A percentile compares a stretch with the other conserved stretches of the same genome.
Evolutionary conservation across 2,329 filamentous ascomycete genomes (phyloP).

Genomic region (Trichoderma breve): DNA sequence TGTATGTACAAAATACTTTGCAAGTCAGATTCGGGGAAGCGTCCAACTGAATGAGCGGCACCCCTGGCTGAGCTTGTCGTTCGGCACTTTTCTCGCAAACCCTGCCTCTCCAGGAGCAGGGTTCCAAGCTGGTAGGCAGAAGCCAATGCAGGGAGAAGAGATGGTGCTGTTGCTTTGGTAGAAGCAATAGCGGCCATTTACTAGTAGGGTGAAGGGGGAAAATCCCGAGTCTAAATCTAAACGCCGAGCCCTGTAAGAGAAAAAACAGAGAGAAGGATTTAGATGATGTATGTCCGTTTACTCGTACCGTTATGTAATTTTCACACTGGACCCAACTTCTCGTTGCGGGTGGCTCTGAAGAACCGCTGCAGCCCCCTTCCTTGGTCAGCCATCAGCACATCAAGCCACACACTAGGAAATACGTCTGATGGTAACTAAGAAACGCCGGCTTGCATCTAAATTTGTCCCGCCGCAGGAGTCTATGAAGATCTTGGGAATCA

Average conservation of each 20-base stretch:
- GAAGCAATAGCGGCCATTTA: not conserved
- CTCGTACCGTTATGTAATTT: not conserved
- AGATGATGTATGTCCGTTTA: not conserved
- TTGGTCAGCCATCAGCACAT: not conserved
- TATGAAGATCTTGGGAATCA: not conserved
- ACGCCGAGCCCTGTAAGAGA: not conserved
- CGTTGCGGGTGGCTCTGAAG: not conserved
- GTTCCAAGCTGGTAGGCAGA: not conserved
- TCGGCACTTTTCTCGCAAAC: conserved; percentile 9
- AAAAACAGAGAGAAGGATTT: not conserved
- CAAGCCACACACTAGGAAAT: not conserved
- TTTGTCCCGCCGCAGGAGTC: not conserved
- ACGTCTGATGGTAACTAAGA: not conserved
- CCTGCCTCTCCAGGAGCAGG: not conserved
- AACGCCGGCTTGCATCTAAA: not conserved
- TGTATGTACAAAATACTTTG: not conserved
- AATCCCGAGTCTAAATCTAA: not conserved
- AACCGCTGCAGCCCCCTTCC: not conserved
- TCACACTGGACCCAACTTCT: not conserved
- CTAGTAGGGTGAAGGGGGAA: not conserved
- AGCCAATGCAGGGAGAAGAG: not conserved
- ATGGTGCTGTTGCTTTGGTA: not conserved
- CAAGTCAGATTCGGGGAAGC: not conserved
- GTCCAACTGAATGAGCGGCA: not conserved
- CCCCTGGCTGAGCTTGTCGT: not conserved